Percentiles rank a stretch among this genome's conserved stretches.
phyloP scores from a whole-genome alignment of 2,329 filamentous ascomycete genomes.

The Periglandula ipomoeae region DNA sequence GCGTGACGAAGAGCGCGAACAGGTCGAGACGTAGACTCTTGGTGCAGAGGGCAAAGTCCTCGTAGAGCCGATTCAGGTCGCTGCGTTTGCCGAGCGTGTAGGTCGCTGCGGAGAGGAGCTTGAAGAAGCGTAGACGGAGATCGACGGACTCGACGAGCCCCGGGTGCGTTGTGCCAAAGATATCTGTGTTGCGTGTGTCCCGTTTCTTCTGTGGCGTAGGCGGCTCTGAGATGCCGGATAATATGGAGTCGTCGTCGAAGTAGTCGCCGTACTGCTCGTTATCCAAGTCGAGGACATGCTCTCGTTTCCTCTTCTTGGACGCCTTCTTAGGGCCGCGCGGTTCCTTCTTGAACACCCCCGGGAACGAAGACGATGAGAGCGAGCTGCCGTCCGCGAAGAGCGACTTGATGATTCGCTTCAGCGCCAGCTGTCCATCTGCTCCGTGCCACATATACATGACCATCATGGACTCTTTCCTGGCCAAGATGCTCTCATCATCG shows the following conservation, averaged over 20 bases:
- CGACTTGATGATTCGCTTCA: conserved; percentile 52
- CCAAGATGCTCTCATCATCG: conserved; percentile 16
- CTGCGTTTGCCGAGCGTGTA: conserved; percentile 35
- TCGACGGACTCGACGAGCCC: conserved; percentile 44
- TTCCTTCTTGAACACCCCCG: conserved; percentile 61
- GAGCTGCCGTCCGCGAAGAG: conserved; percentile 56
- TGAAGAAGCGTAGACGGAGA: conserved; percentile 55
- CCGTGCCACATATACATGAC: conserved; percentile 46
- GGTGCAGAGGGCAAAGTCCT: conserved; percentile 46
- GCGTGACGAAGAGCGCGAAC: conserved; percentile 45
- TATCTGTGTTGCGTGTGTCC: conserved; percentile 13
- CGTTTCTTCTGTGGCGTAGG: conserved; percentile 33
- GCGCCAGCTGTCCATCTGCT: conserved; percentile 33
- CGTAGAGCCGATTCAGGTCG: conserved; percentile 46
- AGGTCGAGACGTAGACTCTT: conserved; percentile 47
- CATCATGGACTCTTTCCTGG: conserved; percentile 48
- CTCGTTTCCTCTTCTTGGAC: conserved; percentile 41
- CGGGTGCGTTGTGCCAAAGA: conserved; percentile 15
- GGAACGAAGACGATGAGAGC: conserved; percentile 45
- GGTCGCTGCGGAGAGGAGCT: conserved; percentile 39
- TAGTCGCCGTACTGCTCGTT: conserved; percentile 54
- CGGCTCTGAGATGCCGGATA: conserved; percentile 36
- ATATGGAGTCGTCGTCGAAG: conserved; percentile 45
- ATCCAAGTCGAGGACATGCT: conserved; percentile 43
- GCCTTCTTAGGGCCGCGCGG: conserved; percentile 28